These are phyloP conservation scores for Artomyces pyxidatus DNA, from an alignment of 768 basidiomycete genomes.

Conservation along the genomic window DNA sequence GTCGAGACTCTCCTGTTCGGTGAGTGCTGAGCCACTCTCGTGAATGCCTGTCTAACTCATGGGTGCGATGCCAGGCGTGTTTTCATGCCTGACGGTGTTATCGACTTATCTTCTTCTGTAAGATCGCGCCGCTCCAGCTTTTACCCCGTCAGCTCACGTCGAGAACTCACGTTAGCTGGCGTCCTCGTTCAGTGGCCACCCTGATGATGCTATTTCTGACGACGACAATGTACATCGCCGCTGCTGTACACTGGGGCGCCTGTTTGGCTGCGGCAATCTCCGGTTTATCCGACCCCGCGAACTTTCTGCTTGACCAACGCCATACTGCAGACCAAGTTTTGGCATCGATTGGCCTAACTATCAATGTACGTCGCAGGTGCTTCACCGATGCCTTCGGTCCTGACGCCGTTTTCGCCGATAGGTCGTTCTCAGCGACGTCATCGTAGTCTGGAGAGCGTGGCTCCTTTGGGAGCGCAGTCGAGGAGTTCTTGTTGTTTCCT, in stretches of 20 bases:
- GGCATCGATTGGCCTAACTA: neutral
- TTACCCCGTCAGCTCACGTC: neutral
- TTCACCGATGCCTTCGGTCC: neutral
- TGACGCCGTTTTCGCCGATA: neutral
- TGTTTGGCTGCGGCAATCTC: neutral
- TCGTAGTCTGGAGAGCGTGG: neutral
- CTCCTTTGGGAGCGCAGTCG: slow-evolving; percentile 1
- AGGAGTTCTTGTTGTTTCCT: too few species aligned
- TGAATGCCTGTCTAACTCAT: too few species aligned
- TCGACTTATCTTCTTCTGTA: neutral
- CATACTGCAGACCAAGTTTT: neutral
- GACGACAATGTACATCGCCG: neutral
- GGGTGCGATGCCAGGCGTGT: neutral
- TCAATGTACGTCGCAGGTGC: neutral
- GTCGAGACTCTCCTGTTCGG: neutral
- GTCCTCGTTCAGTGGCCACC: neutral
- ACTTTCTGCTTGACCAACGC: neutral
- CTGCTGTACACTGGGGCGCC: neutral
- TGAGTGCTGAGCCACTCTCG: neutral
- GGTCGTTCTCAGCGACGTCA: neutral
- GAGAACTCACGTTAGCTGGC: neutral
- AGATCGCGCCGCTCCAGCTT: neutral
- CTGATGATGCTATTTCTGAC: neutral
- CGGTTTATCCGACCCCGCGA: neutral
- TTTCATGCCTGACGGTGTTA: neutral